A percentile compares a stretch with the other conserved stretches of the same genome.
phyloP scores from a whole-genome alignment of 352 stramenopile species.

The Phytopythium delawarense region DNA sequence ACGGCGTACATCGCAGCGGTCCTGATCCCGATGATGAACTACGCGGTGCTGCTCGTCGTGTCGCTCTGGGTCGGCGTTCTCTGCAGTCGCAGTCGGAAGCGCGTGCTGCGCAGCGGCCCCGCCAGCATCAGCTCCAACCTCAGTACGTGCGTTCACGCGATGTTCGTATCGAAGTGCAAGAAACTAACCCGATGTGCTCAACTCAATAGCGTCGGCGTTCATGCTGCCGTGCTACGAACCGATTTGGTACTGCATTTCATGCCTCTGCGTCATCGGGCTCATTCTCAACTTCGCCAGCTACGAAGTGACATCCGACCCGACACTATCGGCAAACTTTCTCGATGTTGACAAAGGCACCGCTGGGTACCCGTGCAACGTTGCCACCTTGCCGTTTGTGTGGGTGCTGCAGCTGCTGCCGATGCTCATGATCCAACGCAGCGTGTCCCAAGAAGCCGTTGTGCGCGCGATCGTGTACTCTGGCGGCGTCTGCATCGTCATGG shows the following conservation, averaged over 20 bases:
- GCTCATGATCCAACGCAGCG: constrained; percentile 82
- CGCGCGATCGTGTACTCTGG: constrained; percentile 73
- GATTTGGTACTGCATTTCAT: constrained; percentile 80
- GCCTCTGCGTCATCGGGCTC: constrained; percentile 45
- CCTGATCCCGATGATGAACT: constrained; percentile 58
- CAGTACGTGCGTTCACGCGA: constrained; percentile 37
- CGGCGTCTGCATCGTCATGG: constrained; percentile 42
- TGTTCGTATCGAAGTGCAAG: background rate
- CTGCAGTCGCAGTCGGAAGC: constrained; percentile 75
- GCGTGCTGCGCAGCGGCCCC: constrained; percentile 53
- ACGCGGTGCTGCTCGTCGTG: constrained; percentile 64
- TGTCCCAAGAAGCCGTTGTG: constrained; percentile 69
- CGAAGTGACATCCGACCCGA: constrained; percentile 21
- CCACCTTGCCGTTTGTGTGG: constrained; percentile 61
- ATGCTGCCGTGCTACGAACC: constrained; percentile 86
- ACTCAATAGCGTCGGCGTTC: constrained; percentile 58
- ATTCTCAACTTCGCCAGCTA: constrained; percentile 55
- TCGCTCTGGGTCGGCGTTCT: constrained; percentile 65
- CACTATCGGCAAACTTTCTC: constrained; percentile 13
- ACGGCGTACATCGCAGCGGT: constrained; percentile 43
- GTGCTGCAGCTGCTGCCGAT: constrained; percentile 75
- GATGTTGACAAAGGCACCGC: constrained; percentile 16
- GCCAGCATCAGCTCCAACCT: constrained; percentile 64
- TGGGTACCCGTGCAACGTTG: constrained; percentile 52
- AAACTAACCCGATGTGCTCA: constrained; percentile 5